These are phyloP conservation scores for Chimonanthus praecox DNA, from an alignment of 164 flowering plant genomes.

Conservation along the genomic window DNA sequence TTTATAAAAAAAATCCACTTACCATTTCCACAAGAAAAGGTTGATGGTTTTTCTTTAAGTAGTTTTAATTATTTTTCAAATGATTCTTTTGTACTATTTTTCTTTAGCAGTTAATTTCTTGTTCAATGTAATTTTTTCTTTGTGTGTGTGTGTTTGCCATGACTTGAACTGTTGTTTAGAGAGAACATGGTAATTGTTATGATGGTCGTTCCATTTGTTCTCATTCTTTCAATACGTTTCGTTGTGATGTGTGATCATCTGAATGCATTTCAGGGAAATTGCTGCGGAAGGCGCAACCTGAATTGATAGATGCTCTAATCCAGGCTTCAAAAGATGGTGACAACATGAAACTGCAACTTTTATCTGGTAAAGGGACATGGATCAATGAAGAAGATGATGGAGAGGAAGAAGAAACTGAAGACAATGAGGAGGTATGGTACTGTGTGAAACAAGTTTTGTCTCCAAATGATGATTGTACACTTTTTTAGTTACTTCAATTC, in stretches of 20 bases:
- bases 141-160: too few species aligned
- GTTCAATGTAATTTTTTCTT: too few species aligned
- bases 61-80: too few species aligned
- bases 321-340: slow-evolving; percentile 77
- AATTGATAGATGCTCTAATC: slow-evolving; percentile 70
- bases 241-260: background rate
- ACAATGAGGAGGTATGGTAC: slow-evolving; percentile 37
- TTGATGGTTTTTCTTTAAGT: too few species aligned
- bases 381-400: slow-evolving; percentile 32
- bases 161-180: background rate
- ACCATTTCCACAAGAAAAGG: too few species aligned
- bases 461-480: background rate
- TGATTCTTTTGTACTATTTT: background rate
- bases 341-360: slow-evolving; percentile 33
- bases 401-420: slow-evolving; percentile 32
- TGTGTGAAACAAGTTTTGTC: background rate
- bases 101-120: background rate
- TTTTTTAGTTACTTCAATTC: background rate
- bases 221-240: background rate
- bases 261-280: slow-evolving; percentile 54
- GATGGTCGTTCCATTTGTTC: background rate
- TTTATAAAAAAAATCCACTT: too few species aligned
- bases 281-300: slow-evolving; percentile 60
- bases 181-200: background rate
- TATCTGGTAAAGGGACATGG: slow-evolving; percentile 30